These are phyloP conservation scores for Fallopia convolvulus DNA, from an alignment of 148 eudicot species.

Conservation along the genomic window DNA sequence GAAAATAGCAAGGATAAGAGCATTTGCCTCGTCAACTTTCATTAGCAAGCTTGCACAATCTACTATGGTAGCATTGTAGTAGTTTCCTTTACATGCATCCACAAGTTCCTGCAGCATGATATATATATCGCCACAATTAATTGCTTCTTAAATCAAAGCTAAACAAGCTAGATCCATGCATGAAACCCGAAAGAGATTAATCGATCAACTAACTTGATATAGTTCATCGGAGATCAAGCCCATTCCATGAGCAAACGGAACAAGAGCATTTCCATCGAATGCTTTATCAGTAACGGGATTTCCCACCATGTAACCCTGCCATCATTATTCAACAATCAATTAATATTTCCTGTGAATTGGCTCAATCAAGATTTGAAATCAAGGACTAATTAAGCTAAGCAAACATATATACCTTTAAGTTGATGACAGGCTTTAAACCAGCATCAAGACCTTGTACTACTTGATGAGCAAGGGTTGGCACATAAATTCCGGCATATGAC, in stretches of 20 bases:
- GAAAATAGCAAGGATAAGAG: background rate
- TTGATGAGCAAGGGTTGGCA: constrained; percentile 83
- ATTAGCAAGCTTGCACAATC: constrained; percentile 38
- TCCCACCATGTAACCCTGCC: constrained; percentile 95
- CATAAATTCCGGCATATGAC: constrained; percentile 93
- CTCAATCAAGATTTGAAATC: background rate
- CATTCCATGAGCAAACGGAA: constrained; percentile 93
- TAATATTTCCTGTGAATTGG: background rate
- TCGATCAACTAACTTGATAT: constrained; percentile 35
- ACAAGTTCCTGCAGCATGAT: constrained; percentile 40
- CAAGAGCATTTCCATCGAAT: constrained; percentile 85
- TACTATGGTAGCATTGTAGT: constrained; percentile 31
- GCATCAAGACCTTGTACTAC: constrained; percentile 83
- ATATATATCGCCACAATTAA: background rate
- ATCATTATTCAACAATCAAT: background rate
- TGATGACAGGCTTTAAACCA: constrained; percentile 59
- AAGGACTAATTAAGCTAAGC: background rate
- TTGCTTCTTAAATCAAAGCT: background rate
- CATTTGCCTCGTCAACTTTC: constrained; percentile 40
- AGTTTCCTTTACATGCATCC: constrained; percentile 52
- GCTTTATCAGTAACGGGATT: constrained; percentile 76
- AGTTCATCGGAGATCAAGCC: constrained; percentile 82
- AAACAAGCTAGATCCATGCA: too few species aligned
- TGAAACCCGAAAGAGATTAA: background rate
- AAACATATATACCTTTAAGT: constrained; percentile 48